Evolutionary conservation across 129 eudicot genomes (phyloP), one percentile per base, ranked within the genome.

Genomic region (Silybum marianum): DNA sequence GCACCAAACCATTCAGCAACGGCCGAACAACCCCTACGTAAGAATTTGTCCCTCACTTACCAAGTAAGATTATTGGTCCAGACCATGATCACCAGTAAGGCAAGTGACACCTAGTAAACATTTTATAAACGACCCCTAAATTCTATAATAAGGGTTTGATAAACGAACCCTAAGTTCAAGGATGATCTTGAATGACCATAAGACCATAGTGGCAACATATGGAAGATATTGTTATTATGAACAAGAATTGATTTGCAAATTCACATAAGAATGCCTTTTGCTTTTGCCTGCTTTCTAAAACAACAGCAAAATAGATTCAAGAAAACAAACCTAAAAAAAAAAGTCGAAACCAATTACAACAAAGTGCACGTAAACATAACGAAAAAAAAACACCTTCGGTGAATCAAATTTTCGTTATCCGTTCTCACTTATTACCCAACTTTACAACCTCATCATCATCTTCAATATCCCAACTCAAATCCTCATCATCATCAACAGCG

Each of bases 391-490:
- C 82, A 83, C 80, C 60, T 79, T 80, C 65, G 66, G 81, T 18
- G 66, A 58, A 70, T 30, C 51, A 22, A 39, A 66, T 5, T 46
- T 46, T 54, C 70, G 75, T 40, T 16, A 73, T 68, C 28, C 9
- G 34, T 85, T n/a, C n/a, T n/a, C 85, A 85, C 77, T 82, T 88
- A 2, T 72, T 78, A 82, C 75, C 83, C 73, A 82, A 22, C 73
- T 89, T 89, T 54, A 76, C 81, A 65, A 89, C 85, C 65, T 86
- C 86, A 30, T 92, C 97, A 76, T 95, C 99, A 62, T 90, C 98
- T 83, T 95, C 99, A 69, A 93, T 90, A 85, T 93, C 98, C 98
- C 98, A 93, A 83, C 91, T 91, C 87, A 93, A 86, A 83, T 93
- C 98, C 83, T 93, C 98, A 63, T 90, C 98, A 10, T 90, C 98